Conservation (phyloP, 2,329 filamentous ascomycete species). For the Phyllosticta ampelicida region DNA sequence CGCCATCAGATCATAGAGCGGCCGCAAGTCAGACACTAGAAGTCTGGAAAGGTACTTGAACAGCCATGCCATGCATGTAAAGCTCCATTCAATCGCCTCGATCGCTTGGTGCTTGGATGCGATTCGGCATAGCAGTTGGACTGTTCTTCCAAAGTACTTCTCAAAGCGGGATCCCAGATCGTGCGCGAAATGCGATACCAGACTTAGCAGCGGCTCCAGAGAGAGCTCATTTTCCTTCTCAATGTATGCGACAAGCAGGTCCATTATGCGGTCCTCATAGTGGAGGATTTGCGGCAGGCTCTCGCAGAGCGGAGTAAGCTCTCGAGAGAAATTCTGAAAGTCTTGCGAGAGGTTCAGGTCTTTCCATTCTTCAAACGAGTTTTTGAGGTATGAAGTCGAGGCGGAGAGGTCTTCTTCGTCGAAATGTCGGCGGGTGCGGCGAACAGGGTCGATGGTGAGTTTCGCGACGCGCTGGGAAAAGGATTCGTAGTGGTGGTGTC, state of each 20-base stretch:
- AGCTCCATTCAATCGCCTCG: conserved; percentile 96
- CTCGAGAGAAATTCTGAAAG: conserved; percentile 67
- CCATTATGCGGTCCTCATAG: conserved; percentile 78
- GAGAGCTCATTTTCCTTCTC: conserved; percentile 66
- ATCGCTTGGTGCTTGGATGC: conserved; percentile 67
- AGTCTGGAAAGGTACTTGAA: conserved; percentile 95
- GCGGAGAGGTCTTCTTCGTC: conserved; percentile 66
- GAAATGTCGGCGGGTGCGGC: conserved; percentile 74
- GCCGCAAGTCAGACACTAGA: conserved; percentile 72
- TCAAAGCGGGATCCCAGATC: conserved; percentile 83
- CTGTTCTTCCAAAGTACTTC: conserved; percentile 67
- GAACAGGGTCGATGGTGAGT: conserved; percentile 86
- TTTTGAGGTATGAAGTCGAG: conserved; percentile 77
- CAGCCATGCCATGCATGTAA: conserved; percentile 83
- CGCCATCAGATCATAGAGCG: conserved; percentile 72
- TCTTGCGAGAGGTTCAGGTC: conserved; percentile 81
- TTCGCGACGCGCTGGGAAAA: conserved; percentile 86
- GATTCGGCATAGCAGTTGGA: conserved; percentile 65
- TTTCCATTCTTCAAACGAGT: conserved; percentile 74
- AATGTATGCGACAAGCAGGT: conserved; percentile 63
- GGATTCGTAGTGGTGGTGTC: conserved; percentile 81
- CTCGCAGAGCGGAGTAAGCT: conserved; percentile 69
- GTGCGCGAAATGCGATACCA: conserved; percentile 90
- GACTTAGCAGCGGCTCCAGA: conserved; percentile 73
- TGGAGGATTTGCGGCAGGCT: conserved; percentile 87